Conservation (phyloP, 2,329 filamentous ascomycete species). For the Atkinsonella texensis region DNA sequence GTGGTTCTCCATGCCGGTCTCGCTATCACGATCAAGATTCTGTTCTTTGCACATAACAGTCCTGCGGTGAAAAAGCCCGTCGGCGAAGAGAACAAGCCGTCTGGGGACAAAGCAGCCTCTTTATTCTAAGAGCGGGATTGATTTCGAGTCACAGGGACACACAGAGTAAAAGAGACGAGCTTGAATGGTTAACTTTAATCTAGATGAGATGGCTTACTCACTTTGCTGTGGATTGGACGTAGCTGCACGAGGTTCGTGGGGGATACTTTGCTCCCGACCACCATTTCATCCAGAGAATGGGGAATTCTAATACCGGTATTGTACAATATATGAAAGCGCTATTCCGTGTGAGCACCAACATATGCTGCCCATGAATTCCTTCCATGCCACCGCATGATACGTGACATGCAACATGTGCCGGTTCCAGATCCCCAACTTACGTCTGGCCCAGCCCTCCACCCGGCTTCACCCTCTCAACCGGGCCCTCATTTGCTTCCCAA, state of each 20-base stretch:
- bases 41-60: conserved; percentile 84
- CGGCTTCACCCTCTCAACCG: conserved; percentile 21
- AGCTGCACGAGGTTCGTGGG: too few species aligned
- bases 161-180: too few species aligned
- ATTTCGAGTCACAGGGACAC: not conserved
- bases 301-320: not conserved
- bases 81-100: conserved; percentile 13
- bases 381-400: not conserved
- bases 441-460: not conserved
- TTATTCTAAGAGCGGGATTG: conserved; percentile 9
- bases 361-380: not conserved
- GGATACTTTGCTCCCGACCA: too few species aligned
- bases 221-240: not conserved
- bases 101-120: conserved; percentile 11
- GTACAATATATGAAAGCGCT: not conserved
- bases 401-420: not conserved
- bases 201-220: too few species aligned
- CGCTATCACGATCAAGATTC: conserved; percentile 84
- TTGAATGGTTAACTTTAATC: too few species aligned
- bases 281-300: too few species aligned
- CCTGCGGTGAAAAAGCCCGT: conserved; percentile 27
- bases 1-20: conserved; percentile 80
- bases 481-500: conserved; percentile 64
- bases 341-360: not conserved
- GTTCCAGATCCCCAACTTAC: not conserved